Base-by-base conservation (phyloP, 768 basidiomycete species). In the Russula dissimulans region DNA sequence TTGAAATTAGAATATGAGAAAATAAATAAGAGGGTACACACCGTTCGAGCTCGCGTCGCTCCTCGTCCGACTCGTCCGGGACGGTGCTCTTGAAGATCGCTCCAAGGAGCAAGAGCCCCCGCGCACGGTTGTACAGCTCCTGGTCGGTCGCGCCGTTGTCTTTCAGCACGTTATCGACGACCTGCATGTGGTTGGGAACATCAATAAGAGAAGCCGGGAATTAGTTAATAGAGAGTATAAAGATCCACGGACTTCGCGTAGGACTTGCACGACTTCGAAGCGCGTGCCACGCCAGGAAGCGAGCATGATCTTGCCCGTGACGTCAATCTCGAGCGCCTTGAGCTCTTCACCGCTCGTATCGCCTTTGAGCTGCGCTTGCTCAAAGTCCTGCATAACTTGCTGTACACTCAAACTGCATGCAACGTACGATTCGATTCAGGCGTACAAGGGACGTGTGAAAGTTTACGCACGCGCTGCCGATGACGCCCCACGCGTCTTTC, bases 231-330 rank as follows among this genome's bases (percentile, higher is more conserved):
- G 39, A 36, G 5, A 3, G n/a, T 1, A 34, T 26, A 22, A 43
- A 49, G 72, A 26, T 15, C 42, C 12, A 59, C 67, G 51, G 48
- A 77, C 82, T 77, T 91, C 86, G 53, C 92, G 81, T 50, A 95
- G 77, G 14, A 97, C 92, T 67, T 92, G 89, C 22, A 89, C 81
- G 44, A 98, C 93, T 74, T 99, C 97, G 69, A 97, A 84, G 54
- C 95, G 84, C 3, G 95, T 95, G 14, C 95, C 97, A 59, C 94
- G 85, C 97, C 97, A 99, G 29, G 95, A 95, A 6, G 95, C 95
- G 32, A 98, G 84, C 75, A 98, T 81, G 69, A 97, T 93, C 77
- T 92, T 95, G 50, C 93, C 93, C 1, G 91, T 95, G 62, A 98
- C 81, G 68, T 97, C 95, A 77, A 88, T 85, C 73, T 97, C 95